phyloP scores from a whole-genome alignment of 192 early-diverging fungal genomes.

The Podila epicladia region DNA sequence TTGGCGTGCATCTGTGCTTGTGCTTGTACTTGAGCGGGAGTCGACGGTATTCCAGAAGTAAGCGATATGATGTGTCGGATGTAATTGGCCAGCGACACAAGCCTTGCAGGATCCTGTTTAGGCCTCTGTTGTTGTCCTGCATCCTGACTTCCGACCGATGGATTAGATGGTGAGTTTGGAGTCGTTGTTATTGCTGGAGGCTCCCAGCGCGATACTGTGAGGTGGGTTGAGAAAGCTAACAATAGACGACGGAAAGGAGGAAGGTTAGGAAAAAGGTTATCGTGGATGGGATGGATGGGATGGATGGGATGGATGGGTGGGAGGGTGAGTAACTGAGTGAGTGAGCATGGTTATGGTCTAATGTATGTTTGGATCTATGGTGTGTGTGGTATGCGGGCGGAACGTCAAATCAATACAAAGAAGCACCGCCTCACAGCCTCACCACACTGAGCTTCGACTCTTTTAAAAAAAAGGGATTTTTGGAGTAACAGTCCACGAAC shows the following conservation, averaged over 20 bases:
- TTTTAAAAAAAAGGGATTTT: background rate
- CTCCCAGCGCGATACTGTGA: slow-evolving; percentile 43
- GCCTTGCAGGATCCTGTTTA: slow-evolving; percentile 6
- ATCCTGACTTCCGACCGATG: background rate
- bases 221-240: slow-evolving; percentile 46
- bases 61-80: slow-evolving; percentile 43
- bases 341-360: background rate
- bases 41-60: slow-evolving; percentile 13
- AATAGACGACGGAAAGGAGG: slow-evolving; percentile 10
- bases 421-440: background rate
- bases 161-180: background rate
- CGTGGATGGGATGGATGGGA: background rate
- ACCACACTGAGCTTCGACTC: background rate
- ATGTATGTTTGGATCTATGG: background rate
- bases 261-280: background rate
- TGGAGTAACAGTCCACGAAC: background rate
- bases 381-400: background rate
- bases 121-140: background rate
- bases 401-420: background rate
- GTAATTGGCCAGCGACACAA: slow-evolving; percentile 42
- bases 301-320: background rate
- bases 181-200: background rate
- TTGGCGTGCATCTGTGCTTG: too few species aligned
- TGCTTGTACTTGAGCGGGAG: background rate
- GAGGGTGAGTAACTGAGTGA: background rate